Evolutionary conservation across 1,139 yeast species (phyloP).

Genomic region (Candida sp.): DNA sequence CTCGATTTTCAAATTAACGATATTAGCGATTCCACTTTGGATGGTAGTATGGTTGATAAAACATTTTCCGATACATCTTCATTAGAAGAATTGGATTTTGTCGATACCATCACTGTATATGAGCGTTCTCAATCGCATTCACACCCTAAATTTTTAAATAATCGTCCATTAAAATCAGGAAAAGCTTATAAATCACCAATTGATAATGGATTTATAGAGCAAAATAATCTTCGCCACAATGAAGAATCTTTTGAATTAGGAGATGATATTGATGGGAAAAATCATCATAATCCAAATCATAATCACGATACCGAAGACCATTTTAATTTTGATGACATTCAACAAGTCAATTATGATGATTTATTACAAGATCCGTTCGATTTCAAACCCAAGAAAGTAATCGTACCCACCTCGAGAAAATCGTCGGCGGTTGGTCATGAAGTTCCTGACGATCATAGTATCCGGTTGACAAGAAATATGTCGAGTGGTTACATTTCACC

Average conservation of each 20-base stretch:
- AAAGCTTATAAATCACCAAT: neutral
- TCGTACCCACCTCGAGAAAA: neutral
- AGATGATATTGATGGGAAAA: slow-evolving; percentile 8
- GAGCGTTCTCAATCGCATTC: neutral
- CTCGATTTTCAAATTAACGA: slow-evolving; percentile 1
- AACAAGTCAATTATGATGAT: slow-evolving; percentile 9
- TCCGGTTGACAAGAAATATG: neutral
- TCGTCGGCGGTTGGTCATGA: neutral
- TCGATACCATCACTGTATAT: neutral
- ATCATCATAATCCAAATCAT: slow-evolving; percentile 4
- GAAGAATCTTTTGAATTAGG: slow-evolving; percentile 13
- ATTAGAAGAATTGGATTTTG: neutral
- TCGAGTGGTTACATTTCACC: slow-evolving; percentile 15
- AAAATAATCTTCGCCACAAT: slow-evolving; percentile 33
- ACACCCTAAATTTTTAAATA: neutral
- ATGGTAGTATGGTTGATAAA: slow-evolving; percentile 3
- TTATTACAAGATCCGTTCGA: neutral
- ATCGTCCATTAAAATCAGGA: neutral
- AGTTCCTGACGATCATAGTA: neutral
- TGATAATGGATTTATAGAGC: slow-evolving; percentile 16
- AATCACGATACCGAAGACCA: slow-evolving; percentile 4
- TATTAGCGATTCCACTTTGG: slow-evolving; percentile 10
- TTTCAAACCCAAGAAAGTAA: neutral
- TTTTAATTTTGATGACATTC: slow-evolving; percentile 12
- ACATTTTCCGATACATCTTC: slow-evolving; percentile 1